Base-by-base conservation (phyloP, 768 basidiomycete genomes). In the Coprinopsis strossmayeri region DNA sequence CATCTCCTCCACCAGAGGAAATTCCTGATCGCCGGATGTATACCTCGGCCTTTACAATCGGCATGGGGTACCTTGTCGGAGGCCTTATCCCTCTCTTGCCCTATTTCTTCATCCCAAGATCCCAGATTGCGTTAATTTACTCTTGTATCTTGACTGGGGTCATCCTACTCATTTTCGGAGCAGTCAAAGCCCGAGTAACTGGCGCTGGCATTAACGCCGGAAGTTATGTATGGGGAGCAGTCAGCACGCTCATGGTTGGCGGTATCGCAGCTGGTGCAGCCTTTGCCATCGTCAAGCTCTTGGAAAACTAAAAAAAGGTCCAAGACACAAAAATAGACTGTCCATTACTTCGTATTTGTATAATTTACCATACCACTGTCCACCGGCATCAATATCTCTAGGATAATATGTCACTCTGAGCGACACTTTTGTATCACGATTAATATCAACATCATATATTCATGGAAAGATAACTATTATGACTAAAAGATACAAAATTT, bases 31-130 rank as follows among this genome's bases (percentile, higher is more conserved):
- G 75, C 18, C 78, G 96, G 23, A 72, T 96, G 54, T 97, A 92
- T 69, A 74, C 84, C 28, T 94, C 91, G 1, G 95, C 95, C 1
- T 76, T 95, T 55, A 98, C 95, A 0, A 98, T 99, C 61, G 96
- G 95, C 53, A 76, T 91, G 60, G 91, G 92, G 11, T 95, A 98
- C 70, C 84, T 94, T 53, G 45, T 95, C 47, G 96, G 96, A 38
- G 96, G 96, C 25, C 73, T 94, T 48, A 88, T 98, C 58, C 96
- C 96, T 0, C 77, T 99, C 28, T 57, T 93, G 9, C 92, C 92
- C 9, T 95, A 96, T 68, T 93, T 98, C 70, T 91, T 92, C 71
- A 79, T 93, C 55, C 64, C 79, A 2, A 65, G 65, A 11, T 92
- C 91, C 7, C 75, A 81, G 28, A 63, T 79, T 21, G 77, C 85